Conservation (phyloP, 2,329 filamentous ascomycete genomes). For the Verticillium nubilum region DNA sequence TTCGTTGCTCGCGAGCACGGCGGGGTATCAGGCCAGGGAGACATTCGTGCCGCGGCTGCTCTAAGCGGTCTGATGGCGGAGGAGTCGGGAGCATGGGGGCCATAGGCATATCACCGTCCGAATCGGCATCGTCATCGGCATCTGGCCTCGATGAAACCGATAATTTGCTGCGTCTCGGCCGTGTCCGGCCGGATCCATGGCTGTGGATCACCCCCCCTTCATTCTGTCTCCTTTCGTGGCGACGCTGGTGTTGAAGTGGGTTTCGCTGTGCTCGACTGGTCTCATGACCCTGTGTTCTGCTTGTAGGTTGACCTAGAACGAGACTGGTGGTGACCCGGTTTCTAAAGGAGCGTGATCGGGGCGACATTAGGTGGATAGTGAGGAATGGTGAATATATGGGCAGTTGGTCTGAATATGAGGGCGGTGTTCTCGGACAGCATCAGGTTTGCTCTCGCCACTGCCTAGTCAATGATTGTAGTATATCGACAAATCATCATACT, state of each 20-base stretch:
- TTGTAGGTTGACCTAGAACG: not conserved
- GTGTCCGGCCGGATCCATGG: not conserved
- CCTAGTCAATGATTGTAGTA: not conserved
- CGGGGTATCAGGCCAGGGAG: not conserved
- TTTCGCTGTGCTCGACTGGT: not conserved
- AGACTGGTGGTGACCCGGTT: not conserved
- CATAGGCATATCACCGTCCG: constrained; percentile 7
- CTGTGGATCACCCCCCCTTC: not conserved
- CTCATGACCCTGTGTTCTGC: not conserved
- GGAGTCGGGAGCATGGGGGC: not conserved
- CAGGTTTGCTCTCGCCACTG: not conserved
- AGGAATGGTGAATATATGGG: not conserved
- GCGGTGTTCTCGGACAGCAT: not conserved
- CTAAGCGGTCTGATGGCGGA: not conserved
- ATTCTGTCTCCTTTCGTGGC: not conserved
- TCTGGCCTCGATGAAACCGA: not conserved
- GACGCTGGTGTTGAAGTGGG: not conserved
- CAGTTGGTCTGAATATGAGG: not conserved
- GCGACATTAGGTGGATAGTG: not conserved
- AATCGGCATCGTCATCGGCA: not conserved
- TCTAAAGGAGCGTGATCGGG: not conserved
- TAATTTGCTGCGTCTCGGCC: not conserved
- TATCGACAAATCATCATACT: not conserved
- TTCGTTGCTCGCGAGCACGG: not conserved
- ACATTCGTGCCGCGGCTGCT: not conserved